Conservation (phyloP, 306 rosid species). For the Corylus avellana region DNA sequence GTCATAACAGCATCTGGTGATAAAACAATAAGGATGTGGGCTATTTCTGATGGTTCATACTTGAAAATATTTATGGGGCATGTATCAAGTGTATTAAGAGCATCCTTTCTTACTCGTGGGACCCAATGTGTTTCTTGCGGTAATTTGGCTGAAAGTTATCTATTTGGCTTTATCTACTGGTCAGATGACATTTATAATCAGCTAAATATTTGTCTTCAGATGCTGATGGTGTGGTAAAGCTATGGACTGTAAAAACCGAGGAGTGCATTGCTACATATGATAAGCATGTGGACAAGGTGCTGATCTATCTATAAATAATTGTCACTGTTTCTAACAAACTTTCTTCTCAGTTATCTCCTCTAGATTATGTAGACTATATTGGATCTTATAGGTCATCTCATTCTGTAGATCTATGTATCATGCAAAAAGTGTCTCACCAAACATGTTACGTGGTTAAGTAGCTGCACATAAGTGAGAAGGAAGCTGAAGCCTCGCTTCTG, state of each 20-base stretch:
- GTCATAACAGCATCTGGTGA: slow-evolving; percentile 95
- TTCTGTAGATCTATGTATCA: slow-evolving; percentile 9
- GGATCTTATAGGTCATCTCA: background rate
- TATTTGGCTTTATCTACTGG: slow-evolving; percentile 19
- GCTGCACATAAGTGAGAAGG: slow-evolving; percentile 7
- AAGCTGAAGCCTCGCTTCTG: background rate
- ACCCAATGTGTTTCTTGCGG: slow-evolving; percentile 88
- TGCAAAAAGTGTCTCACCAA: background rate
- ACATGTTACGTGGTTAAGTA: background rate
- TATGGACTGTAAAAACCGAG: slow-evolving; percentile 82
- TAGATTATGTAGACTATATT: background rate
- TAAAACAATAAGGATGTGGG: slow-evolving; percentile 91
- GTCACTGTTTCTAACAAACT: slow-evolving; percentile 7
- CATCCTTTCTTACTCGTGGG: slow-evolving; percentile 89
- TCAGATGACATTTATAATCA: slow-evolving; percentile 20
- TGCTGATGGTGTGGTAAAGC: slow-evolving; percentile 88
- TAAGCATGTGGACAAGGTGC: slow-evolving; percentile 91
- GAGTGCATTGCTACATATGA: slow-evolving; percentile 90
- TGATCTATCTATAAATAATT: slow-evolving; percentile 4
- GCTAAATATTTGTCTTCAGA: slow-evolving; percentile 54
- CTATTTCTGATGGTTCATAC: slow-evolving; percentile 90
- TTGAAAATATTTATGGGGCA: slow-evolving; percentile 96
- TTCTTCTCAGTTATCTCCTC: background rate
- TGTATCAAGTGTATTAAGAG: slow-evolving; percentile 83
- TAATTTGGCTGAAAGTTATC: slow-evolving; percentile 36